A percentile compares a stretch with the other conserved stretches of the same genome.
These are phyloP conservation scores for Aspergillus fischeri DNA, from an alignment of 2,329 filamentous ascomycete genomes.

Conservation along the genomic window DNA sequence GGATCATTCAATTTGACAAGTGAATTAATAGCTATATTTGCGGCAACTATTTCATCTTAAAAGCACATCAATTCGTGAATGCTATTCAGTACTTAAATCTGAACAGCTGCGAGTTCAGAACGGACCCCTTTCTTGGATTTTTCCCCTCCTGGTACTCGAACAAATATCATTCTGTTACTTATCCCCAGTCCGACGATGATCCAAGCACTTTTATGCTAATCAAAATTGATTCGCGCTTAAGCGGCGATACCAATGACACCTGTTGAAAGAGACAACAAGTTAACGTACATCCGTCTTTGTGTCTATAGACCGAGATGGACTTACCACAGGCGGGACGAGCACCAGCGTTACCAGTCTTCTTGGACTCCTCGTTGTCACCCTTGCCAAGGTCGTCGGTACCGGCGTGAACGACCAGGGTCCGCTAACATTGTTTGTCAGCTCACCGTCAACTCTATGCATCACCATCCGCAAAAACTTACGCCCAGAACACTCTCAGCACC, in stretches of 20 bases:
- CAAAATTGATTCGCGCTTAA: conserved; percentile 44
- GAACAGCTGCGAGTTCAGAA: neutral
- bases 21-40: neutral
- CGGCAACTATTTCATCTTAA: neutral
- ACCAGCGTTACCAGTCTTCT: conserved; percentile 98
- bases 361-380: conserved; percentile 87
- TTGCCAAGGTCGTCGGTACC: conserved; percentile 97
- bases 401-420: conserved; percentile 89
- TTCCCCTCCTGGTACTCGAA: neutral
- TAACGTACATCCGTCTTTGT: neutral
- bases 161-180: conserved; percentile 3
- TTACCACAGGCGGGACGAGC: conserved; percentile 88
- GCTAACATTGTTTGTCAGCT: conserved; percentile 48
- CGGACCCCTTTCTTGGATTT: conserved; percentile 1
- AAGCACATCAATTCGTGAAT: conserved; percentile 3
- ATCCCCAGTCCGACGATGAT: neutral
- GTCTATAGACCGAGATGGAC: conserved; percentile 24
- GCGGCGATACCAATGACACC: conserved; percentile 85
- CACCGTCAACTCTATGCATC: neutral
- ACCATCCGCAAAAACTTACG: conserved; percentile 49
- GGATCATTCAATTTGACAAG: neutral
- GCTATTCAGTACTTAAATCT: conserved; percentile 6
- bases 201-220: conserved; percentile 12
- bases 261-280: conserved; percentile 25
- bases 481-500: conserved; percentile 92